These are phyloP conservation scores for Pseudogymnoascus sp. DNA, from an alignment of 2,329 filamentous ascomycete genomes.

Conservation along the genomic window DNA sequence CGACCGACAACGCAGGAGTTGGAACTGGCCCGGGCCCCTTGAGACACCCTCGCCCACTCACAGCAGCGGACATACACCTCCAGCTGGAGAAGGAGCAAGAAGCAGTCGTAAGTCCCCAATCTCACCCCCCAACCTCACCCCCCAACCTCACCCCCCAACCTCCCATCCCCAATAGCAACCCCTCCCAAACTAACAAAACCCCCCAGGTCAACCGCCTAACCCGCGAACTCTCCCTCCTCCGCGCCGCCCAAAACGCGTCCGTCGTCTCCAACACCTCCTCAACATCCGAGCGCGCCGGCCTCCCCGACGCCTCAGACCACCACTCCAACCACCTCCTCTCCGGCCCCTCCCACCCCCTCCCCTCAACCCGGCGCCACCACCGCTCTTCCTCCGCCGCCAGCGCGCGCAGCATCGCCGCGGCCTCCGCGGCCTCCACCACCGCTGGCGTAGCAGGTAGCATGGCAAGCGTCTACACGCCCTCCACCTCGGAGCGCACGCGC, in stretches of 20 bases:
- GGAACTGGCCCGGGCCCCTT: constrained; percentile 60
- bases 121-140: neutral
- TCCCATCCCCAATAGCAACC: no score
- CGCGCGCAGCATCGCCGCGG: constrained; percentile 41
- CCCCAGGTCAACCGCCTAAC: constrained; percentile 81
- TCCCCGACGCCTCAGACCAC: constrained; percentile 38
- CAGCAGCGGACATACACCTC: constrained; percentile 77
- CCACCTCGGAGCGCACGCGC: constrained; percentile 21
- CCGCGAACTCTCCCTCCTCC: constrained; percentile 77
- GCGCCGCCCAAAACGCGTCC: constrained; percentile 58
- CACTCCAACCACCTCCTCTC: constrained; percentile 45
- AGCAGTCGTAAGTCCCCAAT: constrained; percentile 59
- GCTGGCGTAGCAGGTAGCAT: constrained; percentile 38
- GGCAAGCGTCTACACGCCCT: constrained; percentile 40
- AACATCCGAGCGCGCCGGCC: constrained; percentile 39
- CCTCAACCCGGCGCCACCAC: constrained; percentile 45
- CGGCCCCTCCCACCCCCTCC: constrained; percentile 49
- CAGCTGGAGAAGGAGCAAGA: constrained; percentile 94
- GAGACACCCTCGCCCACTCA: constrained; percentile 79
- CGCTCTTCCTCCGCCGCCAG: constrained; percentile 46
- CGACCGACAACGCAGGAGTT: constrained; percentile 36
- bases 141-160: neutral
- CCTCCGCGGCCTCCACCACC: constrained; percentile 32
- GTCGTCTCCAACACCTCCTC: constrained; percentile 59
- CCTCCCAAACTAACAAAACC: neutral